These are phyloP conservation scores for Sextonia rubra DNA, from an alignment of 164 flowering plant genomes.

Conservation along the genomic window DNA sequence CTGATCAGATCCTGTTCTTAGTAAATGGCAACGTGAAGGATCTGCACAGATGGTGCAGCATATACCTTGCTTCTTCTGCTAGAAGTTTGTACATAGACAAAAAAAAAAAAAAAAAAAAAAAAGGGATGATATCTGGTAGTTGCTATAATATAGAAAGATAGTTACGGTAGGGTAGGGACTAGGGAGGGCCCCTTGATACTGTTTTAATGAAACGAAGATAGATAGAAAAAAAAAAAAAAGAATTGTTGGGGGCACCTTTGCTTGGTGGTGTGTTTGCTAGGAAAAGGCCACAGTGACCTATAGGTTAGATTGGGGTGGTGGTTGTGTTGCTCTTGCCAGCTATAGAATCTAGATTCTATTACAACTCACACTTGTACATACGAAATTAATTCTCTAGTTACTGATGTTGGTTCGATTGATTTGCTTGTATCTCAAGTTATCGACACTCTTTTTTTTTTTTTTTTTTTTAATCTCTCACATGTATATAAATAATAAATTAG, in stretches of 20 bases:
- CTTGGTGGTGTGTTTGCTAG: slow-evolving; percentile 3
- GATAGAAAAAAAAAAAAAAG: neutral
- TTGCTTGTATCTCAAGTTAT: neutral
- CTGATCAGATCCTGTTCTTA: slow-evolving; percentile 76
- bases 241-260: neutral
- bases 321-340: slow-evolving; percentile 5
- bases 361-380: slow-evolving; percentile 9
- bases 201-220: neutral
- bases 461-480: too few species aligned
- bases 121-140: slow-evolving; percentile 8
- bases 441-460: neutral
- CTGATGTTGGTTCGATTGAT: neutral
- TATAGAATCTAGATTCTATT: neutral
- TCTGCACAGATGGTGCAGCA: slow-evolving; percentile 9
- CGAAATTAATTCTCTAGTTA: slow-evolving; percentile 7
- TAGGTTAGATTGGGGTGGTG: slow-evolving; percentile 2
- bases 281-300: neutral
- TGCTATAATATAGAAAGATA: slow-evolving; percentile 26
- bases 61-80: slow-evolving; percentile 20
- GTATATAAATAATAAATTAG: neutral
- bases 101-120: neutral
- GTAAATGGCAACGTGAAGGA: neutral
- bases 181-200: slow-evolving; percentile 4
- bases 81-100: slow-evolving; percentile 17
- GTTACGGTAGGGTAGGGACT: slow-evolving; percentile 18